phyloP scores from a whole-genome alignment of 1,284 basidiomycete species.

The Wolfiporia cocos region DNA sequence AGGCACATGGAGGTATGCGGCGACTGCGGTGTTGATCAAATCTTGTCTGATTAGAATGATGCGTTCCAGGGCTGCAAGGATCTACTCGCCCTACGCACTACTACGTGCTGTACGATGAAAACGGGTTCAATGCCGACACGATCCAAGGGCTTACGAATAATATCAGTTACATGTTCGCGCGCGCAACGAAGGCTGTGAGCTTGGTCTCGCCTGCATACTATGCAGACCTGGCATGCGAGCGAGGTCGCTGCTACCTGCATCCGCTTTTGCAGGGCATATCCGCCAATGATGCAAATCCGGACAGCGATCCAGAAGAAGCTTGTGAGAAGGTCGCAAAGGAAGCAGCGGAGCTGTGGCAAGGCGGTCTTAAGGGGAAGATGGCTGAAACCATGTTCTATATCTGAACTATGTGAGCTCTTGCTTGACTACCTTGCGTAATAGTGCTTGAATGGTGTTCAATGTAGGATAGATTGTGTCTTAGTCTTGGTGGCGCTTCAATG shows the following conservation, averaged over 20 bases:
- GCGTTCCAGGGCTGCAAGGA: conserved; percentile 62
- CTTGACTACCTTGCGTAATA: too few species aligned
- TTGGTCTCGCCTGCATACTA: conserved; percentile 72
- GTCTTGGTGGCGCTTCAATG: too few species aligned
- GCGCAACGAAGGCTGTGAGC: conserved; percentile 73
- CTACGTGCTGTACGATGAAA: conserved; percentile 69
- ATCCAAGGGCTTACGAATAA: conserved; percentile 63
- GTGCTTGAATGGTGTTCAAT: too few species aligned
- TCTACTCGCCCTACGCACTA: conserved; percentile 67
- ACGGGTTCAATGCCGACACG: conserved; percentile 53
- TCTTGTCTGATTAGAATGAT: background rate
- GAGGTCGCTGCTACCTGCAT: conserved; percentile 65
- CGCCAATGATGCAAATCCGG: too few species aligned
- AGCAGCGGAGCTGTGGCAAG: conserved; percentile 52
- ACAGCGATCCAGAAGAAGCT: too few species aligned
- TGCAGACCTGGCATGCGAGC: conserved; percentile 70
- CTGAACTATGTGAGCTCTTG: too few species aligned
- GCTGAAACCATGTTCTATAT: conserved; percentile 70
- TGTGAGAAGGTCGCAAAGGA: conserved; percentile 34
- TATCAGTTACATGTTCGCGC: conserved; percentile 61
- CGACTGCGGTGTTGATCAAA: background rate
- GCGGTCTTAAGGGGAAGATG: conserved; percentile 53
- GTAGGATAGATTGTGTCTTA: too few species aligned
- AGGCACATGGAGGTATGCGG: too few species aligned
- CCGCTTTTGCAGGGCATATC: conserved; percentile 48